Percentiles rank a stretch among this genome's conserved stretches.
These are phyloP conservation scores for Kwoniella europaea DNA, from an alignment of 768 basidiomycete genomes.

Conservation along the genomic window DNA sequence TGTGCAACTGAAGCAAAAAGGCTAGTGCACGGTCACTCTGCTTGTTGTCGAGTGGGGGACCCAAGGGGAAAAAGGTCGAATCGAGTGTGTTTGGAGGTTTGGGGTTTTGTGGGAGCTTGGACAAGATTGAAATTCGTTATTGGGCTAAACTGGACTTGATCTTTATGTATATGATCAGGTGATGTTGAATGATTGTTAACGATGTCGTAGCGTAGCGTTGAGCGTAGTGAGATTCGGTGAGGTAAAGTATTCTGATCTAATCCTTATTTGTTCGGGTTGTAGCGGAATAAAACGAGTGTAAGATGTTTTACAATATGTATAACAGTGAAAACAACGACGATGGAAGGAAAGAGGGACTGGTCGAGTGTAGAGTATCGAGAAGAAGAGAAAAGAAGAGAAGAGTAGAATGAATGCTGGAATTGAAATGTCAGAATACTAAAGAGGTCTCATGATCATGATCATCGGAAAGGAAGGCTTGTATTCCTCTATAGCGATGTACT, in stretches of 20 bases:
- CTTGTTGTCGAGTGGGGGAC: conserved; percentile 1
- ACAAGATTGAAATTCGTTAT: not conserved
- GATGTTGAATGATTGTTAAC: not conserved
- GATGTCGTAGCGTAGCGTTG: not conserved
- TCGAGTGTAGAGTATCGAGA: not conserved
- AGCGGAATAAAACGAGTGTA: not conserved
- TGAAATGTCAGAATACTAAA: not conserved
- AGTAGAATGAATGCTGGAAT: not conserved
- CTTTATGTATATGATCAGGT: not conserved
- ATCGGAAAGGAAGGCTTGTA: not conserved
- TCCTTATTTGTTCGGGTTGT: too few species aligned
- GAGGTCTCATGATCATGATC: not conserved
- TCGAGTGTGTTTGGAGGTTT: not conserved
- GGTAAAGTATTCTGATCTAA: too few species aligned
- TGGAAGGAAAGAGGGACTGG: not conserved
- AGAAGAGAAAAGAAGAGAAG: not conserved
- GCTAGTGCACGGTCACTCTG: conserved; percentile 1
- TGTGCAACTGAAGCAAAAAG: not conserved
- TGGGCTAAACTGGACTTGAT: conserved; percentile 6
- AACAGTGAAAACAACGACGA: not conserved
- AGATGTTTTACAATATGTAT: too few species aligned
- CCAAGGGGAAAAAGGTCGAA: not conserved
- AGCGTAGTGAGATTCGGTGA: too few species aligned
- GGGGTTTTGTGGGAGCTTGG: not conserved
- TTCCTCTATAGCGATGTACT: too few species aligned